Evolutionary conservation across 78 protist species (phyloP).

Genomic region (Anaeramoeba flamelloides): DNA sequence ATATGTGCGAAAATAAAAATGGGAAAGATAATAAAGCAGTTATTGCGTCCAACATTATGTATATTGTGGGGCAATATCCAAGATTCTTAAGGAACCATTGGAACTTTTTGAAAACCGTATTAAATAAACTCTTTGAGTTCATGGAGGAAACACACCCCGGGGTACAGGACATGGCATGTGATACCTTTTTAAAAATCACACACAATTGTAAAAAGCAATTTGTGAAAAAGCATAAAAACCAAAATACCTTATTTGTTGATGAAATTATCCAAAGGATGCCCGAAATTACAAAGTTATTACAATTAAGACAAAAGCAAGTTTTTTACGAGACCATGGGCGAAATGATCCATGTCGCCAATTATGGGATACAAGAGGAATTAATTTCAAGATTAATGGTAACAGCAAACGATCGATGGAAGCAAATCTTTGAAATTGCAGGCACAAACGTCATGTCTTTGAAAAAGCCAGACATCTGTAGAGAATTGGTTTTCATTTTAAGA

Average conservation of each 20-base stretch:
- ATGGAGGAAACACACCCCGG: conserved; percentile 97
- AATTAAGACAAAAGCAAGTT: conserved; percentile 48
- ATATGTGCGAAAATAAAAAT: conserved; percentile 58
- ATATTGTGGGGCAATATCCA: conserved; percentile 98
- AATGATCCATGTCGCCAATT: conserved; percentile 48
- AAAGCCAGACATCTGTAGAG: neutral
- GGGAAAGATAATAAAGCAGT: conserved; percentile 96
- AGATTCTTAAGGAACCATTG: conserved; percentile 82
- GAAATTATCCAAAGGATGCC: conserved; percentile 49
- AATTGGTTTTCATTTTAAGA: neutral
- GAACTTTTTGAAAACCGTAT: conserved; percentile 93
- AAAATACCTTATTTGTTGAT: conserved; percentile 55
- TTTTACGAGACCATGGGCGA: conserved; percentile 83
- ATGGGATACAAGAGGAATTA: conserved; percentile 23
- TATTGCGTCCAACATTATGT: conserved; percentile 95
- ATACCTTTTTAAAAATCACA: conserved; percentile 94
- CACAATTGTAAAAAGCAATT: conserved; percentile 68
- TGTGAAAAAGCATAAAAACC: conserved; percentile 46
- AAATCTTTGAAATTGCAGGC: neutral
- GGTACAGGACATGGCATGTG: conserved; percentile 95
- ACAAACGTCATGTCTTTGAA: neutral
- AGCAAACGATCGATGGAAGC: conserved; percentile 64
- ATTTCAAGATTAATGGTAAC: conserved; percentile 46
- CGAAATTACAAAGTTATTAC: conserved; percentile 3
- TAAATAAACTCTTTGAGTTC: conserved; percentile 90